Conservation (phyloP, 2,329 filamentous ascomycete species). For the Cladosporium austrohemisphaericum region DNA sequence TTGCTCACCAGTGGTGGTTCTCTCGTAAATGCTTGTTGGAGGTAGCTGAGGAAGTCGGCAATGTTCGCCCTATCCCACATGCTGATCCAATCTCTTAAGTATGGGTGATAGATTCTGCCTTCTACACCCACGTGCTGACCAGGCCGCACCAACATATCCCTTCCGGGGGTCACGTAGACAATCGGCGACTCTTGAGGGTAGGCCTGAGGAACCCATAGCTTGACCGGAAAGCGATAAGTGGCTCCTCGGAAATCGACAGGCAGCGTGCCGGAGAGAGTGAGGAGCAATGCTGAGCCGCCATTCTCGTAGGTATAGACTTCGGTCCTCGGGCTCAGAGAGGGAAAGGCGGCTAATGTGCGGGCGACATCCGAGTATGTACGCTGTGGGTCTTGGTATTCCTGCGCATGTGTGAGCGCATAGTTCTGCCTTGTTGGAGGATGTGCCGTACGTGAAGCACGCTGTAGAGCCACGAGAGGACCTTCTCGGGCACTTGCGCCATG, state of each 20-base stretch:
- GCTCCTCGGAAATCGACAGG: conserved; percentile 88
- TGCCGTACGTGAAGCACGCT: conserved; percentile 65
- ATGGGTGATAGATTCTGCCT: conserved; percentile 92
- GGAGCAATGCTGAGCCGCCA: conserved; percentile 78
- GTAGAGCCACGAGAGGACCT: conserved; percentile 92
- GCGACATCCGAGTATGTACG: conserved; percentile 90
- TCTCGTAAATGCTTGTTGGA: conserved; percentile 86
- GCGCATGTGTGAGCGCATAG: conserved; percentile 29
- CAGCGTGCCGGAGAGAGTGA: conserved; percentile 81
- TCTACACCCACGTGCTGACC: conserved; percentile 94
- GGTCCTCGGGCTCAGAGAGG: conserved; percentile 77
- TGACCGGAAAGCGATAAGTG: conserved; percentile 85
- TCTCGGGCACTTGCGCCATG: conserved; percentile 72
- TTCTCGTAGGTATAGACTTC: conserved; percentile 95
- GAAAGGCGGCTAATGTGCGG: conserved; percentile 72
- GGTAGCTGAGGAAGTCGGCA: conserved; percentile 73
- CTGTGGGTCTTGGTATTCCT: conserved; percentile 94
- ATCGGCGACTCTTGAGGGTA: conserved; percentile 85
- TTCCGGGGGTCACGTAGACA: conserved; percentile 81
- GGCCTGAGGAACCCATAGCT: conserved; percentile 86
- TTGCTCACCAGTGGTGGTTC: conserved; percentile 86
- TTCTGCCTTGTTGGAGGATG: neutral
- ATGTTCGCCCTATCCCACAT: conserved; percentile 83
- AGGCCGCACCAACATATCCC: conserved; percentile 82
- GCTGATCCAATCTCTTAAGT: conserved; percentile 81